Base-by-base conservation (phyloP, 139 green algal species). In the Klebsormidium nitens region DNA sequence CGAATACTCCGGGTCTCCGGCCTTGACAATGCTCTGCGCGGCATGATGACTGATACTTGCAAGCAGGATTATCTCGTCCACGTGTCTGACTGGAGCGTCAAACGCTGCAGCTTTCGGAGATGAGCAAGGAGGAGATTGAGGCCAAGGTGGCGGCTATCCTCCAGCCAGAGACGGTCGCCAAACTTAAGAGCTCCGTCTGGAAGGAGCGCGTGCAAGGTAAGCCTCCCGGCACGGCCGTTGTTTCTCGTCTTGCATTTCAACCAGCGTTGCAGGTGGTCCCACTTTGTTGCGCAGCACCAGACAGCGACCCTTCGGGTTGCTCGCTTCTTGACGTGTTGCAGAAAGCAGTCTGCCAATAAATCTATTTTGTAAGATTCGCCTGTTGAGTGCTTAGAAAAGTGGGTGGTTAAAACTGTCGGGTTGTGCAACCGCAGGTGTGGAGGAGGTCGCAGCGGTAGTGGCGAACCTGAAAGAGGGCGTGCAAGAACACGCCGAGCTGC, bases 141-240 rank as follows among this genome's bases (percentile, higher is more conserved):
- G 60, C 46, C 59, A 3, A 31, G 2, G 34, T 65, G 44, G 31
- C 17, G 17, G 59, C 19, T 34, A 23, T 75, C 5, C 19, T 76
- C 37, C n/a, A n/a, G 34, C 34, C 63, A 48, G 76, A 72, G 19
- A 50, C 66, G 6, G 63, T 95, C 8, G 72, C 70, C 32, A 48
- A 76, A 23, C 79, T 97, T 36, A 69, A 76, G 55, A 84, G 82
- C 66, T 61, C 84, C 29, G 70, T 86, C 59, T 98, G 93, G 93
- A 96, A 98, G 80, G 75, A 86, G 36, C 82, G 93, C 0, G 75
- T 98, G 50, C 88, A 91, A 44, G 85, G 83, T 23, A 90, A 94
- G 81, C 81, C 86, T 8, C 44, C 23, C 46, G 23, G 46, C 46
- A 55, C 23, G 46, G 46, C 46, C 46, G 46, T 55, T 23, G 23